These are phyloP conservation scores for Colletotrichum tofieldiae DNA, from an alignment of 2,329 filamentous ascomycete genomes.

Conservation along the genomic window DNA sequence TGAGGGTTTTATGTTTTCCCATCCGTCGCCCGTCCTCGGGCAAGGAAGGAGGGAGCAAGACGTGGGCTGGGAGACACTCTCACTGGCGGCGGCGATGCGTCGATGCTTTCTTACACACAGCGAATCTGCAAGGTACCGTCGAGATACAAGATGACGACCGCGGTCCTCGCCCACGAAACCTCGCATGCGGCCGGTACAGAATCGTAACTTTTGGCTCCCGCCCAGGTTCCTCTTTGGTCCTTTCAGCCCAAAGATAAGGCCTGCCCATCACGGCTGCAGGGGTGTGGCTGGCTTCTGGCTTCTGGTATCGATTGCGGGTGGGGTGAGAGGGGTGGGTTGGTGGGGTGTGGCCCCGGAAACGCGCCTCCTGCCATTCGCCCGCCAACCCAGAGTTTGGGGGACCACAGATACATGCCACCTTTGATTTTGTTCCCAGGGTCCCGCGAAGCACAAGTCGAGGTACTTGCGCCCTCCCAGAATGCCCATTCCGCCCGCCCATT, in stretches of 20 bases:
- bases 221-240: conserved; percentile 19
- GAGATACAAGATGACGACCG: conserved; percentile 33
- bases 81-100: conserved; percentile 16
- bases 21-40: conserved; percentile 9
- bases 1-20: conserved; percentile 47
- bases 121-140: conserved; percentile 36
- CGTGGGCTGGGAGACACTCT: conserved; percentile 26
- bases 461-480: conserved; percentile 6
- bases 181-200: conserved; percentile 31
- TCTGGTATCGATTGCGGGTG: conserved; percentile 40
- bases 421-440: conserved; percentile 36
- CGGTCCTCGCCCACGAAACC: conserved; percentile 8
- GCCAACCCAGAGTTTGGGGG: conserved; percentile 37
- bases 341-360: conserved; percentile 40
- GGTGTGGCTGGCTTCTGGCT: conserved; percentile 37
- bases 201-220: conserved; percentile 30
- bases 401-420: conserved; percentile 37
- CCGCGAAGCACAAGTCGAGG: background rate
- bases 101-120: conserved; percentile 29
- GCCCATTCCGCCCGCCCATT: conserved; percentile 9
- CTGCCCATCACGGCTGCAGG: conserved; percentile 35
- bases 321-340: conserved; percentile 37
- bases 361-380: conserved; percentile 31
- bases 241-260: conserved; percentile 43
- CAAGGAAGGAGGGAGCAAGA: conserved; percentile 15